phyloP scores from a whole-genome alignment of 75 land plant genomes.

The Cunninghamia lanceolata region DNA sequence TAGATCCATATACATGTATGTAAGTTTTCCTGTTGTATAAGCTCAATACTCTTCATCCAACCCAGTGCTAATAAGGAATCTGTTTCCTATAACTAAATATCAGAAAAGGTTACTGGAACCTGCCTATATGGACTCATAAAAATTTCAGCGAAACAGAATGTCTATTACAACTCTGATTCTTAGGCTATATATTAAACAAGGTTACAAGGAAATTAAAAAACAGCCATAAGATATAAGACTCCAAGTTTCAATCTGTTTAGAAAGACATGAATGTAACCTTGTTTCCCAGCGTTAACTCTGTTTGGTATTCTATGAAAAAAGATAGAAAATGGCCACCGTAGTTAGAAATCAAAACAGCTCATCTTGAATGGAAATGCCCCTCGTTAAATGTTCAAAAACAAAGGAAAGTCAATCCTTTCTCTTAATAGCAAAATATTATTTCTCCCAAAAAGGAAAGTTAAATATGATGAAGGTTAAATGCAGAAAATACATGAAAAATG shows the following conservation, averaged over 20 bases:
- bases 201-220: background rate
- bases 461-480: background rate
- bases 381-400: background rate
- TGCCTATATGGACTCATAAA: background rate
- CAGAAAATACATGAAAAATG: background rate
- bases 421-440: background rate
- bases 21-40: background rate
- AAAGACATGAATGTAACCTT: background rate
- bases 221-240: background rate
- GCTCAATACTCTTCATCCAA: background rate
- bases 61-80: background rate
- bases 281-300: background rate
- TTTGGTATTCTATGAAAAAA: background rate
- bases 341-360: background rate
- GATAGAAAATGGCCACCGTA: background rate
- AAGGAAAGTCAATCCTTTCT: background rate
- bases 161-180: background rate
- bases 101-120: background rate
- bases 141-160: background rate
- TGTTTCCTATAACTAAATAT: background rate
- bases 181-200: background rate
- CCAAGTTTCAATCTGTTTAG: background rate
- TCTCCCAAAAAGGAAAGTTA: background rate
- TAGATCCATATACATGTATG: background rate
- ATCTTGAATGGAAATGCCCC: background rate